phyloP scores from a whole-genome alignment of 345 rosid genomes.

The Hypericum androsaemum region DNA sequence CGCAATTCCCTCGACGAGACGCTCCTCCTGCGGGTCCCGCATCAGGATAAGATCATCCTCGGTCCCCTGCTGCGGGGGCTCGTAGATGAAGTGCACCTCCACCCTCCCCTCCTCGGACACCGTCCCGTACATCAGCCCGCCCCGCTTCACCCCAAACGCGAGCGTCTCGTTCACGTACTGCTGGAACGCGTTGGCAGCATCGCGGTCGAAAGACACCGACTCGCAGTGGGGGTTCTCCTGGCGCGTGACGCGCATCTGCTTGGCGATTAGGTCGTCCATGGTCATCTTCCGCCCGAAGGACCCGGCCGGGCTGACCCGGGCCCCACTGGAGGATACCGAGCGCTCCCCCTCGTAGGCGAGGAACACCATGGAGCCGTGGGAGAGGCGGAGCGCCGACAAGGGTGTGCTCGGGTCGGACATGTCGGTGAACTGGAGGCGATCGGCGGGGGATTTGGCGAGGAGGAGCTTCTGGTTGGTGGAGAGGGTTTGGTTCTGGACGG shows the following conservation, averaged over 20 bases:
- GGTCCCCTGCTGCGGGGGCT: slow-evolving; percentile 79
- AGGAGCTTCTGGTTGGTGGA: slow-evolving; percentile 69
- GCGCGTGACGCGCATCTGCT: slow-evolving; percentile 72
- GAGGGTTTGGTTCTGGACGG: slow-evolving; percentile 57
- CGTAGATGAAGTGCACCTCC: slow-evolving; percentile 79
- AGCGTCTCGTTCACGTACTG: slow-evolving; percentile 60
- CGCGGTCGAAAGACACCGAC: slow-evolving; percentile 76
- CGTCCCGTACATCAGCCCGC: slow-evolving; percentile 89
- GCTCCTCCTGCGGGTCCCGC: slow-evolving; percentile 64
- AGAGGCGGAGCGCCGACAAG: slow-evolving; percentile 49
- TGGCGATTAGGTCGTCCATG: slow-evolving; percentile 81
- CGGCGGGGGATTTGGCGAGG: slow-evolving; percentile 51
- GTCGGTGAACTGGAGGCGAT: slow-evolving; percentile 46
- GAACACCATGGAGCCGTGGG: slow-evolving; percentile 71
- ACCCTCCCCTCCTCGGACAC: slow-evolving; percentile 67
- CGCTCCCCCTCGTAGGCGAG: slow-evolving; percentile 76
- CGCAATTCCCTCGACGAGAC: slow-evolving; percentile 65
- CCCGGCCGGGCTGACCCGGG: slow-evolving; percentile 60
- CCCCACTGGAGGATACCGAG: slow-evolving; percentile 37
- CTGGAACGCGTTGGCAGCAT: slow-evolving; percentile 72
- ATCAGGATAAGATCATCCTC: slow-evolving; percentile 48
- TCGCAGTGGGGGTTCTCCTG: slow-evolving; percentile 82
- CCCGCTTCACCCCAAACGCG: slow-evolving; percentile 74
- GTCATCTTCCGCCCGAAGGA: slow-evolving; percentile 98
- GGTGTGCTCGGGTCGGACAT: slow-evolving; percentile 48